Base-by-base conservation (phyloP, 2,329 filamentous ascomycete genomes). In the Apiospora phragmitis region DNA sequence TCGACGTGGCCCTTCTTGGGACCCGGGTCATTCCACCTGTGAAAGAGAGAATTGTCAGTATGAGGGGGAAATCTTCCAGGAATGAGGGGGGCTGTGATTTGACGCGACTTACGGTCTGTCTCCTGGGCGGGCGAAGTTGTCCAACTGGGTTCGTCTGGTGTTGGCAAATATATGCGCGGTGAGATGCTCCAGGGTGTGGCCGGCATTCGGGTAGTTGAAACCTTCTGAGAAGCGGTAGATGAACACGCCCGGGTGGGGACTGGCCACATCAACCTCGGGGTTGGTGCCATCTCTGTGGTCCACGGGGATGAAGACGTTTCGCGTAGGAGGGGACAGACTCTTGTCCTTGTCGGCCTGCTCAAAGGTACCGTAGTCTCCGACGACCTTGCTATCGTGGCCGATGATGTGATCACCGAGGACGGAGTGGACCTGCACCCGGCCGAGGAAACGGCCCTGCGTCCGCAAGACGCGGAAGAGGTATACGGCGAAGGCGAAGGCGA, bases 171-270 rank as follows among this genome's bases (percentile, higher is more conserved):
- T 89, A 75, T 90, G 89, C 2, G 87, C 82, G 2, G 90, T 89
- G 68, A 97, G 86, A 77, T 94, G 89, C 77, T 98, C 94, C 70
- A 97, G 89, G 74, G 97, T 94, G 79, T 94, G 91, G 77, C 94
- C 94, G 26, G 94, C 94, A 76, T 97, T 99, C 72, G 95, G 94
- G 77, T 98, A 99, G 82, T 96, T 97, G 86, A 97, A 97, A 59
- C 95, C 94, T 83, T 98, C 95, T 0, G 93, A 91, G 81, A 97
- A 98, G 62, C 95, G 91, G 84, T 97, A 98, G 78, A 98, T 97
- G 82, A 98, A 97, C 74, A 99, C 88, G 68, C 96, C 96, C 0
- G 95, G 95, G 77, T 96, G 94, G 0, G 96, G 95, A 69, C 90
- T 90, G 72, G 93, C 87, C n/a, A 97, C 85, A 14, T 92, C 87